These are phyloP conservation scores for Suillus plorans DNA, from an alignment of 768 basidiomycete species.

Conservation along the genomic window DNA sequence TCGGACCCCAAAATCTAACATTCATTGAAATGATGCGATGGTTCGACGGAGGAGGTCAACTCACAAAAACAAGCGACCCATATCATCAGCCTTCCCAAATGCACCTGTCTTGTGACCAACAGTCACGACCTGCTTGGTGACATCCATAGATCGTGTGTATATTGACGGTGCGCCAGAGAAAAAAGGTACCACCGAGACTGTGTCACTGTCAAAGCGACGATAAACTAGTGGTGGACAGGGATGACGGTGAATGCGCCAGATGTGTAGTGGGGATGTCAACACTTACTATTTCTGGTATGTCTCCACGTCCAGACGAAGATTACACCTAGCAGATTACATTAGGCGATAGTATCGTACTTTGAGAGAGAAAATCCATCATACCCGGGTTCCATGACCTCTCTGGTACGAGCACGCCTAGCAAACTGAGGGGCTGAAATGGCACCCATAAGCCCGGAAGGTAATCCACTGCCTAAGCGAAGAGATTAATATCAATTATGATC, in stretches of 20 bases:
- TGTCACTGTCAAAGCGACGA: conserved; percentile 17
- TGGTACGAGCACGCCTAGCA: conserved; percentile 13
- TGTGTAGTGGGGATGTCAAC: background rate
- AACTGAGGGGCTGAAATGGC: conserved; percentile 18
- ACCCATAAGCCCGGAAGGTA: conserved; percentile 20
- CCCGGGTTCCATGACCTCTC: conserved; percentile 22
- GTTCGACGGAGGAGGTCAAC: conserved; percentile 1
- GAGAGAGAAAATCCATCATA: conserved; percentile 1
- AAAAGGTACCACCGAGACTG: conserved; percentile 23
- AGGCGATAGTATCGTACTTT: background rate
- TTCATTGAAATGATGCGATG: background rate
- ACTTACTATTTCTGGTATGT: conserved; percentile 17
- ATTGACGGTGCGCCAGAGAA: conserved; percentile 16
- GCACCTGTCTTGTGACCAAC: conserved; percentile 17
- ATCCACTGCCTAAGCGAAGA: conserved; percentile 14
- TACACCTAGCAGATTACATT: conserved; percentile 9
- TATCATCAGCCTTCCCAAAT: conserved; percentile 18
- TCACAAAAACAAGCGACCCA: conserved; percentile 18
- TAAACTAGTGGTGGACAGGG: conserved; percentile 16
- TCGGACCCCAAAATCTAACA: conserved; percentile 20
- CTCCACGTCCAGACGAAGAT: conserved; percentile 25
- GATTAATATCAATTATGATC: background rate
- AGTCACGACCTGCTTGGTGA: conserved; percentile 20
- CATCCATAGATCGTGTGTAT: conserved; percentile 23
- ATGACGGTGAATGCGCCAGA: background rate